Percentiles rank a stretch among this genome's conserved stretches.
Conservation (phyloP, 257 asterid genomes). For the Nicotiana noctiflora region DNA sequence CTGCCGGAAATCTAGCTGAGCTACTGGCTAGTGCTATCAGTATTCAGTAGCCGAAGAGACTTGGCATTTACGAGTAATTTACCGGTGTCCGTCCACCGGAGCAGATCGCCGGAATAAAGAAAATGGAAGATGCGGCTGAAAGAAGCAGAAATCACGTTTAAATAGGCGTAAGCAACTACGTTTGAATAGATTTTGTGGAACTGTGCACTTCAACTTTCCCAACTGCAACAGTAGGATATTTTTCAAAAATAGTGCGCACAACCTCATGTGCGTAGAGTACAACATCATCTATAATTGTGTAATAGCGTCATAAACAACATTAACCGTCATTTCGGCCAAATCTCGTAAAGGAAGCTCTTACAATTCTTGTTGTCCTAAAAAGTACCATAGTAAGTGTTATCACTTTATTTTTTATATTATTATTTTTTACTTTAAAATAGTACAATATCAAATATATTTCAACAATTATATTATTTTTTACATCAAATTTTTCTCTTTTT, state of each 20-base stretch:
- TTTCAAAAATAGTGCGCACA: neutral
- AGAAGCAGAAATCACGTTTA: neutral
- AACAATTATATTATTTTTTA: too few species aligned
- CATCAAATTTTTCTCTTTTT: too few species aligned
- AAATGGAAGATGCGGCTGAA: neutral
- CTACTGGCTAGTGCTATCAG: neutral
- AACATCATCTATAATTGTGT: neutral
- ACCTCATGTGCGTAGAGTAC: neutral
- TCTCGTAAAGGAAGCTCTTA: neutral
- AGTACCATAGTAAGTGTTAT: too few species aligned
- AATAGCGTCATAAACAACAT: neutral
- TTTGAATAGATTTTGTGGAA: neutral
- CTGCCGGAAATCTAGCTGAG: neutral
- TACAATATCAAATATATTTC: too few species aligned
- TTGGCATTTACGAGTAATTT: neutral
- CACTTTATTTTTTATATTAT: too few species aligned
- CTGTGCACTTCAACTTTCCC: neutral
- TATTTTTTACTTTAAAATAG: too few species aligned
- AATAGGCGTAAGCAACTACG: neutral
- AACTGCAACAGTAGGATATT: neutral
- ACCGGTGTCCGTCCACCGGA: neutral
- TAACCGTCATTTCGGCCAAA: neutral
- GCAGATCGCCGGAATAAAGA: neutral
- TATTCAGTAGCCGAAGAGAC: neutral
- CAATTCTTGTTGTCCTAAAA: too few species aligned